phyloP scores from a whole-genome alignment of 2,329 filamentous ascomycete species.

The Pyricularia grisea region DNA sequence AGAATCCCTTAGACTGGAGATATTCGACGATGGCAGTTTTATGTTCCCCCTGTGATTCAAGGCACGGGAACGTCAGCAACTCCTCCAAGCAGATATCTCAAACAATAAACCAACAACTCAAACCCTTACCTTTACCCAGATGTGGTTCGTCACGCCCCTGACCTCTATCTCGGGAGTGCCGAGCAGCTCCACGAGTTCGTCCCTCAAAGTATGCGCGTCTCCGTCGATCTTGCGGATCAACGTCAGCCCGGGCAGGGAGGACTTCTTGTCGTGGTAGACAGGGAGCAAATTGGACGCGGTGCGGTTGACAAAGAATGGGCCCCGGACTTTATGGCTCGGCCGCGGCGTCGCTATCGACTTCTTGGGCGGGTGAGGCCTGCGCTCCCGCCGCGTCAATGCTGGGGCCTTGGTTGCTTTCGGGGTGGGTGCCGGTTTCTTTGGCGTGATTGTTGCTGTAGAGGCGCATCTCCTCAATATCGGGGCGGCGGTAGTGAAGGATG shows the following conservation, averaged over 20 bases:
- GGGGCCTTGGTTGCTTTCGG: not conserved
- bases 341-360: not conserved
- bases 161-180: conserved; percentile 41
- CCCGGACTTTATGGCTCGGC: not conserved
- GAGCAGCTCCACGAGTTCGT: conserved; percentile 52
- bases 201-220: conserved; percentile 51
- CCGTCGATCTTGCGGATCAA: conserved; percentile 73
- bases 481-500: not conserved
- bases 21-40: not conserved
- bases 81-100: not conserved
- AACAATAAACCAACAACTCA: not conserved
- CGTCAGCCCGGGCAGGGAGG: conserved; percentile 70
- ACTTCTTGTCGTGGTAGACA: conserved; percentile 63
- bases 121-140: conserved; percentile 59
- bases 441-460: not conserved
- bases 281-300: conserved; percentile 63
- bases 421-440: not conserved
- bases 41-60: not conserved
- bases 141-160: conserved; percentile 58
- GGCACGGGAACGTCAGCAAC: not conserved
- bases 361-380: not conserved
- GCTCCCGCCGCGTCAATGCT: not conserved
- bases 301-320: conserved; percentile 58
- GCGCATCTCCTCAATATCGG: not conserved
- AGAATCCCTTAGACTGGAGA: not conserved